These are phyloP conservation scores for Sarcomyxa edulis DNA, from an alignment of 768 basidiomycete genomes.

Conservation along the genomic window DNA sequence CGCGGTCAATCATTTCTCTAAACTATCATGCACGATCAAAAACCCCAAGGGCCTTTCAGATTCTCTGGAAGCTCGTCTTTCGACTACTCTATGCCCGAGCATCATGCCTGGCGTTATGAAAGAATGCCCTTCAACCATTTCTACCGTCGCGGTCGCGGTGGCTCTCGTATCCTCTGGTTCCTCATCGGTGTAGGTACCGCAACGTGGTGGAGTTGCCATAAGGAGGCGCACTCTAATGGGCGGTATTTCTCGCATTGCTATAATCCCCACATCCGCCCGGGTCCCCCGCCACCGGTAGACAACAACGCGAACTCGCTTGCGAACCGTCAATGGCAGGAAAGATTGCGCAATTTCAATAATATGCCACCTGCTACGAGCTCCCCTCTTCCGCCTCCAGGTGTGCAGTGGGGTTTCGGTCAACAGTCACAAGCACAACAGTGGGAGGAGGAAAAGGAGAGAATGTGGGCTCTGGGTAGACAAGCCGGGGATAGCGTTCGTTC, in stretches of 20 bases:
- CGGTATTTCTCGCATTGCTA: slow-evolving; percentile 11
- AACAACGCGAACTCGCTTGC: not conserved
- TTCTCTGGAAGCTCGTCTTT: no score
- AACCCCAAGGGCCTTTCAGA: no score
- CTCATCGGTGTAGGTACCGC: slow-evolving; percentile 47
- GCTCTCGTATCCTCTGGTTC: slow-evolving; percentile 70
- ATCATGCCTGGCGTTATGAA: no score
- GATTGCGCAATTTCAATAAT: slow-evolving; percentile 24
- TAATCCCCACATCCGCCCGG: slow-evolving; percentile 1
- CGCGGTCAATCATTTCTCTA: no score
- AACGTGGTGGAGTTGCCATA: slow-evolving; percentile 35
- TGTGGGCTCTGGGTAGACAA: slow-evolving; percentile 39
- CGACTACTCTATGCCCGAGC: no score
- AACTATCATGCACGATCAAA: no score
- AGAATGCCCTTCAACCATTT: slow-evolving; percentile 5
- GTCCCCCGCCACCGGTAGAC: not conserved
- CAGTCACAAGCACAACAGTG: slow-evolving; percentile 25
- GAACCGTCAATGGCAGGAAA: slow-evolving; percentile 12
- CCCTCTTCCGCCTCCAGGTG: slow-evolving; percentile 2
- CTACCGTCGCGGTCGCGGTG: slow-evolving; percentile 19
- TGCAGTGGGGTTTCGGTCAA: slow-evolving; percentile 15
- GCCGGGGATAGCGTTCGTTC: slow-evolving; percentile 44
- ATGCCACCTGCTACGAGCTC: slow-evolving; percentile 14
- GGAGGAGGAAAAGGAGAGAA: slow-evolving; percentile 43
- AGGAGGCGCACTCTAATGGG: slow-evolving; percentile 25